These are phyloP conservation scores for Hippophae tibetana DNA, from an alignment of 306 rosid genomes.

Conservation along the genomic window DNA sequence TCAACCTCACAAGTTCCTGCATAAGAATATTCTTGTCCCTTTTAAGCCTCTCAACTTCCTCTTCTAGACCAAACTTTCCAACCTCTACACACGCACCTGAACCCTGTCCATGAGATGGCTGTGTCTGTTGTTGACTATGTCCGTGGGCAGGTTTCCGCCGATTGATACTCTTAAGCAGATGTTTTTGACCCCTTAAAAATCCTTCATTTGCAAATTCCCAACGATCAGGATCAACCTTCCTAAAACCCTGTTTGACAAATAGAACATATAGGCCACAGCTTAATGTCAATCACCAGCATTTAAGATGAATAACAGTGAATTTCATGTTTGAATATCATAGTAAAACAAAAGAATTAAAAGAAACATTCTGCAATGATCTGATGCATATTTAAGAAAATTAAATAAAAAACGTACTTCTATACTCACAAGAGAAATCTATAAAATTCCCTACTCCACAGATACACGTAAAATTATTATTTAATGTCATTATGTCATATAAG, in stretches of 20 bases:
- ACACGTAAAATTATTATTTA: too few relatives aligned
- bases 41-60: constrained; percentile 93
- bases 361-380: too few relatives aligned
- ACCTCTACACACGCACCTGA: constrained; percentile 95
- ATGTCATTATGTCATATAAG: too few relatives aligned
- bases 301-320: too few relatives aligned
- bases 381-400: too few relatives aligned
- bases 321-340: too few relatives aligned
- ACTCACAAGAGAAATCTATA: too few relatives aligned
- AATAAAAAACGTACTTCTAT: too few relatives aligned
- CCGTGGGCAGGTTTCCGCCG: constrained; percentile 94
- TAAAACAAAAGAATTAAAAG: too few relatives aligned
- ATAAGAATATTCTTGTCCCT: constrained; percentile 94
- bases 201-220: constrained; percentile 99
- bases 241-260: constrained; percentile 62
- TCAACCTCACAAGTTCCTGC: constrained; percentile 95
- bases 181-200: constrained; percentile 87
- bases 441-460: too few relatives aligned
- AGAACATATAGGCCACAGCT: background rate
- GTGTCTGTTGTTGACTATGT: constrained; percentile 54
- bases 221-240: constrained; percentile 97
- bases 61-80: constrained; percentile 94
- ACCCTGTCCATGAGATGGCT: constrained; percentile 65
- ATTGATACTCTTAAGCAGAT: constrained; percentile 70
- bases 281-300: background rate